phyloP scores from a whole-genome alignment of 345 rosid species.

The rapeseed (Brassica napus) region DNA sequence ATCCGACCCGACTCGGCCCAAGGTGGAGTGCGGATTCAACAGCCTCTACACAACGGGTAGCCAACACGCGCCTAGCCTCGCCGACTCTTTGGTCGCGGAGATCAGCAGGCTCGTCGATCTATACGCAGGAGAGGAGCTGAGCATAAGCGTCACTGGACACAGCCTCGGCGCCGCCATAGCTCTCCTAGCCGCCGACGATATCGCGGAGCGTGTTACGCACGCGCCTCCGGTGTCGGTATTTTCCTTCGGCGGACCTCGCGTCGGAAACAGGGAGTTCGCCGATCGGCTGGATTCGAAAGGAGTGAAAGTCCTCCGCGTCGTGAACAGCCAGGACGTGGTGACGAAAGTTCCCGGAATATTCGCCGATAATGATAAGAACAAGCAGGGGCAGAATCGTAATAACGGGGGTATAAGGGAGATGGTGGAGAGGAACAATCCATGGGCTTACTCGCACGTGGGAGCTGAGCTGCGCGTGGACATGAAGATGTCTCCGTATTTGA shows the following conservation, averaged over 20 bases:
- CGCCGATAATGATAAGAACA: constrained; percentile 21
- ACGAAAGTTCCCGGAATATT: constrained; percentile 78
- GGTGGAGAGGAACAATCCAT: constrained; percentile 50
- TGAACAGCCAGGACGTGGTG: constrained; percentile 78
- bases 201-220: constrained; percentile 47
- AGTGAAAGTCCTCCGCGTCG: constrained; percentile 73
- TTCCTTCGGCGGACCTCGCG: constrained; percentile 92
- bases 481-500: constrained; percentile 71
- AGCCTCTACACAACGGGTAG: constrained; percentile 68
- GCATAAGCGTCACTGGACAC: constrained; percentile 88
- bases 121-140: constrained; percentile 70
- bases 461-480: constrained; percentile 63
- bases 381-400: constrained; percentile 39
- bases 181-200: constrained; percentile 66
- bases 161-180: constrained; percentile 96
- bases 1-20: constrained; percentile 41
- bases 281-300: constrained; percentile 45
- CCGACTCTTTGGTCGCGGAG: constrained; percentile 57
- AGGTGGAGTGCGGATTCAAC: constrained; percentile 82
- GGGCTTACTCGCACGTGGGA: constrained; percentile 72
- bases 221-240: constrained; percentile 74
- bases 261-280: constrained; percentile 68
- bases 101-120: constrained; percentile 47
- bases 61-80: constrained; percentile 55
- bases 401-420: constrained; percentile 40